A percentile compares a stretch with the other conserved stretches of the same genome.
These are phyloP conservation scores for Globisporangium heterothallicum DNA, from an alignment of 352 stramenopile species.

Conservation along the genomic window DNA sequence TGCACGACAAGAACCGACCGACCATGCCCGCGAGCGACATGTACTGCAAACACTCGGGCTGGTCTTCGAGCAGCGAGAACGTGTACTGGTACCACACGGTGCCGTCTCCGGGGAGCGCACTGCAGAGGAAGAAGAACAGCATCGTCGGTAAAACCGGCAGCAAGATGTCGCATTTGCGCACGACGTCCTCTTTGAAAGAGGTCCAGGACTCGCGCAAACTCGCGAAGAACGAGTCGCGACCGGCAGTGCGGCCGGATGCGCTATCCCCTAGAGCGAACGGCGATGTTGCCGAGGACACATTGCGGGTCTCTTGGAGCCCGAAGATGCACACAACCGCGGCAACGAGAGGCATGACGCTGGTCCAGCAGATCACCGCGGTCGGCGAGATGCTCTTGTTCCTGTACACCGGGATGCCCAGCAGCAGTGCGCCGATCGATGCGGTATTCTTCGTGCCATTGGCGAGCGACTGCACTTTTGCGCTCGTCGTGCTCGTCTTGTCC, in stretches of 20 bases:
- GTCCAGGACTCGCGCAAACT: constrained; percentile 26
- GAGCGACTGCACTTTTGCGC: constrained; percentile 58
- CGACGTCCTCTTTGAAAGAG: constrained; percentile 40
- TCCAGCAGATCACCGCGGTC: constrained; percentile 58
- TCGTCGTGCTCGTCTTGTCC: constrained; percentile 52
- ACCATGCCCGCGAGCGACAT: constrained; percentile 60
- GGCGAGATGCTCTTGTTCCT: constrained; percentile 42
- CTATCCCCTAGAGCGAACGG: neutral
- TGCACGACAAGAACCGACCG: constrained; percentile 61
- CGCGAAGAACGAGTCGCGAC: constrained; percentile 10
- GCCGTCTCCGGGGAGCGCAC: constrained; percentile 53
- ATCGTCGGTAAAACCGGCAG: constrained; percentile 58
- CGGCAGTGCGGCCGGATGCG: neutral
- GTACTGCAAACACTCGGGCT: constrained; percentile 72
- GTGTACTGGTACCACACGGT: constrained; percentile 83
- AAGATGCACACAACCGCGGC: constrained; percentile 44
- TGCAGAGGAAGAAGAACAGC: constrained; percentile 82
- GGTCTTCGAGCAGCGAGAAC: constrained; percentile 48
- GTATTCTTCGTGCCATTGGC: constrained; percentile 65
- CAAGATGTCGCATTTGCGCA: constrained; percentile 41
- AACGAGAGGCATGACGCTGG: constrained; percentile 44
- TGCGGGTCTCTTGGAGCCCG: constrained; percentile 35
- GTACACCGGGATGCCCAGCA: constrained; percentile 68
- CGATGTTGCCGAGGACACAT: neutral
- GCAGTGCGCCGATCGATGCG: constrained; percentile 52